phyloP scores from a whole-genome alignment of 2,329 filamentous ascomycete species.

The Grosmannia clavigera region DNA sequence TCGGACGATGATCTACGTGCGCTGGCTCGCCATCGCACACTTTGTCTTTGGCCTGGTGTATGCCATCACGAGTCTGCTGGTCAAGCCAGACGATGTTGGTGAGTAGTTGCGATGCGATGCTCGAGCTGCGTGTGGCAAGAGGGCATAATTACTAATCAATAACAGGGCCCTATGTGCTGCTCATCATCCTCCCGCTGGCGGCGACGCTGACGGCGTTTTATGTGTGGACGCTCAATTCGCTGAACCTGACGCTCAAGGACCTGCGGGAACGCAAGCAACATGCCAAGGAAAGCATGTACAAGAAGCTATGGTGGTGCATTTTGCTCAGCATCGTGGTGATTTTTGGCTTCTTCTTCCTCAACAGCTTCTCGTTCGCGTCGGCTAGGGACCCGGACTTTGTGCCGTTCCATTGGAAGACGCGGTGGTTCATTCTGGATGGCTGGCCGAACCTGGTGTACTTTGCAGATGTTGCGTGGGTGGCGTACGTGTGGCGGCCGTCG shows the following conservation, averaged over 20 bases:
- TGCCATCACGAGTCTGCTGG: conserved; percentile 74
- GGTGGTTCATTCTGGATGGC: conserved; percentile 95
- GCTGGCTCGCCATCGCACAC: conserved; percentile 80
- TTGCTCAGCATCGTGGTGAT: conserved; percentile 85
- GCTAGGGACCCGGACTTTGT: conserved; percentile 78
- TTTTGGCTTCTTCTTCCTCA: conserved; percentile 97
- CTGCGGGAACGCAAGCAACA: conserved; percentile 89
- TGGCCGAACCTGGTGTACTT: conserved; percentile 97
- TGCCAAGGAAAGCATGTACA: conserved; percentile 91
- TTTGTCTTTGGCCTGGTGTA: conserved; percentile 94
- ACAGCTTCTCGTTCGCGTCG: conserved; percentile 88
- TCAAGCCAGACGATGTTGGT: conserved; percentile 77
- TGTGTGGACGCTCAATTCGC: conserved; percentile 93
- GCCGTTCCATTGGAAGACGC: conserved; percentile 90
- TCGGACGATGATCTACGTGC: conserved; percentile 86
- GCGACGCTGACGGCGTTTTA: conserved; percentile 93
- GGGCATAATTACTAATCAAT: background rate
- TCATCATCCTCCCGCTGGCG: conserved; percentile 86
- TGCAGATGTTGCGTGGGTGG: conserved; percentile 81
- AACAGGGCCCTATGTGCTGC: conserved; percentile 70
- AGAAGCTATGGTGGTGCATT: conserved; percentile 97
- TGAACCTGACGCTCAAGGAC: conserved; percentile 92
- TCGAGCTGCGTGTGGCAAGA: no score
- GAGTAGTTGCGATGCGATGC: conserved; percentile 16
- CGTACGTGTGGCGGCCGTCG: conserved; percentile 92